Base-by-base conservation (phyloP, 2,329 filamentous ascomycete species). In the Pseudocercospora fijiensis region DNA sequence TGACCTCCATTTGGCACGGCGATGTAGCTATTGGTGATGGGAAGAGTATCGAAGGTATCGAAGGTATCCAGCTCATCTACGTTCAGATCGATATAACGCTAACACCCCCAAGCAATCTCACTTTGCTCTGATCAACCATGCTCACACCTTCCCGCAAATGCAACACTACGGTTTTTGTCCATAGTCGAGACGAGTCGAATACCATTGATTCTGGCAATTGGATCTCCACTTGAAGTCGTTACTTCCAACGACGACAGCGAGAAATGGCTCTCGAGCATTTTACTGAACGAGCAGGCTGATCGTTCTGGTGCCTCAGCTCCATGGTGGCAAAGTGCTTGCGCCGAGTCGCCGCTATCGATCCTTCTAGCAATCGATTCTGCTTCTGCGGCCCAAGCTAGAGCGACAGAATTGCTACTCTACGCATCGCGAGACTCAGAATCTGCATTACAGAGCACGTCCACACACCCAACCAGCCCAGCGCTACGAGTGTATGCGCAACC, bases 321-420 rank as follows among this genome's bases (percentile, higher is more conserved):
- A 4, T 71, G 69, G 69, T 70, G 69, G 69, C 63, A 64, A 16
- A 60, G 27, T 58, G 67, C 66, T 49, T 33, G 43, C 43, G 59
- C 63, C 33, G 65, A 71, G 27, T 70, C 69, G 7, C 64, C 65
- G 24, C 52, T 71, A 3, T 67, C 64, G 6, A 58, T 71, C 3
- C 62, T 71, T 4, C 57, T 65, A 24, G 63, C 62, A 20, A 62
- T 69, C 9, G 47, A 65, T 20, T 9, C 41, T 22, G 20, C 49
- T 18, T 2, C 28, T 30, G 41, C 41, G 41, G 13, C 41, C 10
- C 60, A 18, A 27, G 22, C 62, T 61, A 11, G 66, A 66, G 18
- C 65, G 78, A 82, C 80, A 0, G 80, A 83, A 56, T 68, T 83
- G 0, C 72, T 83, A 4, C 78, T 83, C 65, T 82, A 81, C 61